Percentiles rank a stretch among this genome's conserved stretches.
These are phyloP conservation scores for Xylona heveae DNA, from an alignment of 495 filamentous ascomycete genomes.

Conservation along the genomic window DNA sequence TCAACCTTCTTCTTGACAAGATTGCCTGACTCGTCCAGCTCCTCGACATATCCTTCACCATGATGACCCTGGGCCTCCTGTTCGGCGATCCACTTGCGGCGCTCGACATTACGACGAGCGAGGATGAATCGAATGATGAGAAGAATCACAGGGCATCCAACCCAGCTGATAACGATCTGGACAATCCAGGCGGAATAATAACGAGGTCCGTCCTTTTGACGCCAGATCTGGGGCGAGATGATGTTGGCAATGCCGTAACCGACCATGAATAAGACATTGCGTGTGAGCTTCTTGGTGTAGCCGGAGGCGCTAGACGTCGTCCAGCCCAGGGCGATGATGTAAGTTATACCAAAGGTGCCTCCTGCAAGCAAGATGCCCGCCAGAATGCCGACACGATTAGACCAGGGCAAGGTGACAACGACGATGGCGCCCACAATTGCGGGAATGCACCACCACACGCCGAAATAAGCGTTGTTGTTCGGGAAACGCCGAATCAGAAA, in stretches of 20 bases:
- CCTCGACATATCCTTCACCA: constrained; percentile 6
- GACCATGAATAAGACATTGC: constrained; percentile 11
- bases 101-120: constrained; percentile 6
- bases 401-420: no score
- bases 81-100: constrained; percentile 7
- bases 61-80: constrained; percentile 3
- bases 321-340: constrained; percentile 13
- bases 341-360: constrained; percentile 10
- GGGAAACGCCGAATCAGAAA: constrained; percentile 3
- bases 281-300: constrained; percentile 11
- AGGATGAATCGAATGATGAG: constrained; percentile 10
- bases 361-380: constrained; percentile 11
- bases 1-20: constrained; percentile 9
- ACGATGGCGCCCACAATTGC: no score
- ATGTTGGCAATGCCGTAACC: constrained; percentile 10
- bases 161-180: constrained; percentile 13
- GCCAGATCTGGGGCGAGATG: constrained; percentile 12
- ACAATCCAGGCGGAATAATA: constrained; percentile 12
- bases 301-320: constrained; percentile 9
- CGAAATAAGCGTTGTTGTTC: constrained; percentile 1
- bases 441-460: no score
- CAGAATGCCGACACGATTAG: constrained; percentile 8
- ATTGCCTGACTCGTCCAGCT: constrained; percentile 8
- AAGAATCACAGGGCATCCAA: constrained; percentile 8
- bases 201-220: constrained; percentile 6